Percentiles rank a stretch among this genome's conserved stretches.
Evolutionary conservation across 1,284 basidiomycete genomes (phyloP).

Genomic region (Porogramme epimiltina): DNA sequence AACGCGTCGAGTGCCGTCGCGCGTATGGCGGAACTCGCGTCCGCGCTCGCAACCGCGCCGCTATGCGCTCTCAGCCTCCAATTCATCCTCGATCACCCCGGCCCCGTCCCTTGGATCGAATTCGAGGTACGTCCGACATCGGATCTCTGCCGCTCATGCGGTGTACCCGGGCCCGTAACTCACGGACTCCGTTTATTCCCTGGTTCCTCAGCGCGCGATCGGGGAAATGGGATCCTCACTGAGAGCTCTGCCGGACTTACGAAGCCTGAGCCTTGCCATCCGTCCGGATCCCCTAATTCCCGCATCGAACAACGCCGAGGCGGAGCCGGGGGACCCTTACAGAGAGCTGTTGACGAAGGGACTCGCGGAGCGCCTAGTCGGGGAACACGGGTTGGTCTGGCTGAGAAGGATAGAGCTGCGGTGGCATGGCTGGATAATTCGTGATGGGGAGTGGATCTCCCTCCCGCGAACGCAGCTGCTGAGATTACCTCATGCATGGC

Average conservation of each 20-base stretch:
- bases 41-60: constrained; percentile 10
- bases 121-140: constrained; percentile 17
- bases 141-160: neutral
- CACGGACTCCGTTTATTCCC: neutral
- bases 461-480: constrained; percentile 16
- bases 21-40: constrained; percentile 13
- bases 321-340: constrained; percentile 5
- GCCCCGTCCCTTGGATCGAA: constrained; percentile 15
- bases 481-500: constrained; percentile 21
- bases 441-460: constrained; percentile 13
- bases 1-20: constrained; percentile 8
- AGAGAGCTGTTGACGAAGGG: constrained; percentile 16
- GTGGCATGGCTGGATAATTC: constrained; percentile 28
- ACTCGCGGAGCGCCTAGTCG: constrained; percentile 17
- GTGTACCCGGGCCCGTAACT: neutral
- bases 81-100: constrained; percentile 10
- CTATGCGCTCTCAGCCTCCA: constrained; percentile 14
- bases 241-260: constrained; percentile 11
- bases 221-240: constrained; percentile 15
- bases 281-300: constrained; percentile 24
- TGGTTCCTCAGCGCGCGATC: constrained; percentile 13
- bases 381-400: constrained; percentile 5
- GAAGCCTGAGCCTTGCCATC: constrained; percentile 20
- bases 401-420: constrained; percentile 26
- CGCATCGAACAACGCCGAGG: neutral